phyloP scores from a whole-genome alignment of 2,329 filamentous ascomycete species.

The Diaporthe vexans region DNA sequence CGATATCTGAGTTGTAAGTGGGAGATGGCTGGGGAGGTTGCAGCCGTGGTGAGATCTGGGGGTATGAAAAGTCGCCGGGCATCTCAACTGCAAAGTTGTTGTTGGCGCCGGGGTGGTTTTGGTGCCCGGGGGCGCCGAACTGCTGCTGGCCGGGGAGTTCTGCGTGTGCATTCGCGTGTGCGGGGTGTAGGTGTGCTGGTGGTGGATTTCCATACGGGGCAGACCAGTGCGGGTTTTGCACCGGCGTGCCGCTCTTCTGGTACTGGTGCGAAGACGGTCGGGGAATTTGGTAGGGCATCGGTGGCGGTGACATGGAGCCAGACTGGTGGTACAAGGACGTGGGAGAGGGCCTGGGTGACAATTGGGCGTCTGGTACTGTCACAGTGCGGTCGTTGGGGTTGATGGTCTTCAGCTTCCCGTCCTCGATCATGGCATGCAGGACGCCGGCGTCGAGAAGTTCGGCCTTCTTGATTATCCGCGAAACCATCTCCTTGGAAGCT shows the following conservation, averaged over 20 bases:
- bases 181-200: conserved; percentile 47
- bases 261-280: conserved; percentile 55
- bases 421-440: conserved; percentile 76
- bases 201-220: conserved; percentile 44
- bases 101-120: conserved; percentile 35
- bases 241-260: conserved; percentile 51
- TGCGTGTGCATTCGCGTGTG: conserved; percentile 52
- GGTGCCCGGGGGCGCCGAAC: neutral
- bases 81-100: conserved; percentile 52
- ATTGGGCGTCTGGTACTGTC: conserved; percentile 34
- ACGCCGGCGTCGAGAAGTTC: conserved; percentile 76
- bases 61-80: conserved; percentile 64
- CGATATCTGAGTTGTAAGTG: conserved; percentile 44
- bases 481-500: conserved; percentile 77
- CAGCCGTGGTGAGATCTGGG: conserved; percentile 50
- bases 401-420: conserved; percentile 73
- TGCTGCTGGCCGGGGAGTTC: conserved; percentile 56
- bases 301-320: conserved; percentile 35
- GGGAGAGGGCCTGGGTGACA: conserved; percentile 28
- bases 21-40: conserved; percentile 51
- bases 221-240: conserved; percentile 44
- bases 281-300: conserved; percentile 55
- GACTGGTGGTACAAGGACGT: conserved; percentile 18
- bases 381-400: conserved; percentile 65
- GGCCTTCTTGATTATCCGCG: conserved; percentile 78